Conservation (phyloP, 129 eudicot genomes). For the Pittosporum tobira region DNA sequence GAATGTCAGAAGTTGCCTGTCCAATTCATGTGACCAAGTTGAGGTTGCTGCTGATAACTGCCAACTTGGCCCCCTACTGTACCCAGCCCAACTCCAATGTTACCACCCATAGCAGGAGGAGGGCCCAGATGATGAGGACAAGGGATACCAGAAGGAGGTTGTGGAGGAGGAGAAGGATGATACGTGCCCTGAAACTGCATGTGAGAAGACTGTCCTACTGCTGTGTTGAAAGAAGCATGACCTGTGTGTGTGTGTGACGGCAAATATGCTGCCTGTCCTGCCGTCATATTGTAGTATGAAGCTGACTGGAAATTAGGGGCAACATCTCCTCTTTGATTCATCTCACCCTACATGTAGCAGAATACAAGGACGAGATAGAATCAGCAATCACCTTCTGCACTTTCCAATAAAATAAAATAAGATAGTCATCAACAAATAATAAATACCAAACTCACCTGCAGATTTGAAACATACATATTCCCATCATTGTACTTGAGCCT, state of each 20-base stretch:
- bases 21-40: conserved; percentile 79
- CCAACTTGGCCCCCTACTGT: conserved; percentile 77
- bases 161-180: conserved; percentile 66
- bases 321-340: conserved; percentile 86
- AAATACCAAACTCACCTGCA: conserved; percentile 82
- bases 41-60: conserved; percentile 81
- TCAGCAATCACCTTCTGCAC: too few relatives aligned
- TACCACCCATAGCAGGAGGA: conserved; percentile 56
- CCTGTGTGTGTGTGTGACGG: conserved; percentile 77
- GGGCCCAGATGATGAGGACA: conserved; percentile 58
- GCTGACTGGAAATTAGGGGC: conserved; percentile 61
- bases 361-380: too few relatives aligned
- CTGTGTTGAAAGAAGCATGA: conserved; percentile 69
- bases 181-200: conserved; percentile 81
- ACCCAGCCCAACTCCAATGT: too few relatives aligned
- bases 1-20: conserved; percentile 59
- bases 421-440: too few relatives aligned
- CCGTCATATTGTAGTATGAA: conserved; percentile 78
- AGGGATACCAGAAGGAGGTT: conserved; percentile 54
- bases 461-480: conserved; percentile 70
- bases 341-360: too few relatives aligned
- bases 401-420: too few relatives aligned
- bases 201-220: conserved; percentile 75
- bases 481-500: conserved; percentile 85
- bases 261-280: conserved; percentile 69